Conservation (phyloP, 2,329 filamentous ascomycete species). For the Fusarium nurragi region DNA sequence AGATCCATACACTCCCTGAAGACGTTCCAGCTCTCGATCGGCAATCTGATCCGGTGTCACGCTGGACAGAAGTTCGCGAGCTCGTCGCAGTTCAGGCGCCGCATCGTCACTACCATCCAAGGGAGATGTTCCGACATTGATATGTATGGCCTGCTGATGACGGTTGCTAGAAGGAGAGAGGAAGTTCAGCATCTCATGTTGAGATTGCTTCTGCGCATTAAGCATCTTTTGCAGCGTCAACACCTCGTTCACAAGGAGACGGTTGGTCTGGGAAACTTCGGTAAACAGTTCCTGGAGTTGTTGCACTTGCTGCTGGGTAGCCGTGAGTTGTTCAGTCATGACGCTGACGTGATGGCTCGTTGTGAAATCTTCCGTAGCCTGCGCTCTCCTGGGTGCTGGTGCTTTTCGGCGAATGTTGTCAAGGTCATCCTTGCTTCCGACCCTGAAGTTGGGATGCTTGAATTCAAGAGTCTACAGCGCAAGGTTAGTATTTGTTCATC, state of each 20-base stretch:
- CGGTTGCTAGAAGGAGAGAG: slow-evolving; percentile 57
- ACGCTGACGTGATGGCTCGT: slow-evolving; percentile 89
- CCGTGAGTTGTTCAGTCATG: slow-evolving; percentile 86
- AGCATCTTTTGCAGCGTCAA: slow-evolving; percentile 69
- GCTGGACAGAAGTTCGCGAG: slow-evolving; percentile 64
- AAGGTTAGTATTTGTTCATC: slow-evolving; percentile 16
- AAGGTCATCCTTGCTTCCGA: slow-evolving; percentile 93
- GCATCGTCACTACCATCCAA: slow-evolving; percentile 59
- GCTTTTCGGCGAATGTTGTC: slow-evolving; percentile 98
- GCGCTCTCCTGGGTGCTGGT: slow-evolving; percentile 83
- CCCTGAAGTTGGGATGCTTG: slow-evolving; percentile 94
- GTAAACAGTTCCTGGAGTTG: slow-evolving; percentile 85
- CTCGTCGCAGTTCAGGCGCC: slow-evolving; percentile 63
- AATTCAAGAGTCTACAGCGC: slow-evolving; percentile 74
- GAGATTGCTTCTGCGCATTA: slow-evolving; percentile 65
- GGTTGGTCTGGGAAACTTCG: slow-evolving; percentile 74
- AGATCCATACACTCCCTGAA: slow-evolving; percentile 64
- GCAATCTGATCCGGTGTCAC: slow-evolving; percentile 62
- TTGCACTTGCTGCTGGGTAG: slow-evolving; percentile 92
- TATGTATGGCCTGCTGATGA: slow-evolving; percentile 49
- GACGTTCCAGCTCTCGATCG: slow-evolving; percentile 64
- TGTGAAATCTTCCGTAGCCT: slow-evolving; percentile 74
- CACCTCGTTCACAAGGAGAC: slow-evolving; percentile 70
- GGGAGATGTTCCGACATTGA: slow-evolving; percentile 51
- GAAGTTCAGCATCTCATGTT: slow-evolving; percentile 66